Conservation (phyloP, 2,329 filamentous ascomycete species). For the Cladobotryum mycophilum region DNA sequence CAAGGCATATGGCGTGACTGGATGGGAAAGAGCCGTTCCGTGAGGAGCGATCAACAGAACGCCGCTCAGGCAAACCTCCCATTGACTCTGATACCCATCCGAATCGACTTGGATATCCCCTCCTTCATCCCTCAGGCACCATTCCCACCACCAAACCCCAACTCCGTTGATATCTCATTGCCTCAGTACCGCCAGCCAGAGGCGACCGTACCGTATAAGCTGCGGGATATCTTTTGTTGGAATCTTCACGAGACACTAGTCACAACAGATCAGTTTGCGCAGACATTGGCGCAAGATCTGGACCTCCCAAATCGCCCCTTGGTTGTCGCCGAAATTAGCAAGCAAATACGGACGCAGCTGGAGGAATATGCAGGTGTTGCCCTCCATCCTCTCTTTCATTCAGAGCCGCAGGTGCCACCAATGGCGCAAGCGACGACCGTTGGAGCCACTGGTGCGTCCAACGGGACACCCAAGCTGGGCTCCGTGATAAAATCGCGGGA, state of each 20-base stretch:
- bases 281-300: constrained; percentile 81
- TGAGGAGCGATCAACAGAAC: constrained; percentile 54
- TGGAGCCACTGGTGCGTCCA: constrained; percentile 15
- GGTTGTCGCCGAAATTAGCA: constrained; percentile 76
- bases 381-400: constrained; percentile 85
- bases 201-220: constrained; percentile 71
- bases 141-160: constrained; percentile 57
- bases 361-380: constrained; percentile 96
- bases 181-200: constrained; percentile 78
- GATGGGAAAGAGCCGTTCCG: constrained; percentile 67
- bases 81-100: constrained; percentile 86
- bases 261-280: constrained; percentile 94
- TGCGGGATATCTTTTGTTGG: constrained; percentile 96
- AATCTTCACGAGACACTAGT: constrained; percentile 92
- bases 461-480: constrained; percentile 25
- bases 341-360: constrained; percentile 88
- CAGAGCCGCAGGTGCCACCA: constrained; percentile 32
- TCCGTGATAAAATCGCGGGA: constrained; percentile 31
- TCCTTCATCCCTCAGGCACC: constrained; percentile 63
- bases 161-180: constrained; percentile 61
- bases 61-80: constrained; percentile 69
- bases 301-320: constrained; percentile 72
- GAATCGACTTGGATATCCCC: constrained; percentile 89
- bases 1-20: constrained; percentile 93
- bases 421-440: constrained; percentile 13